phyloP scores from a whole-genome alignment of 176 grass and related monocot genomes.

The Phragmites australis region DNA sequence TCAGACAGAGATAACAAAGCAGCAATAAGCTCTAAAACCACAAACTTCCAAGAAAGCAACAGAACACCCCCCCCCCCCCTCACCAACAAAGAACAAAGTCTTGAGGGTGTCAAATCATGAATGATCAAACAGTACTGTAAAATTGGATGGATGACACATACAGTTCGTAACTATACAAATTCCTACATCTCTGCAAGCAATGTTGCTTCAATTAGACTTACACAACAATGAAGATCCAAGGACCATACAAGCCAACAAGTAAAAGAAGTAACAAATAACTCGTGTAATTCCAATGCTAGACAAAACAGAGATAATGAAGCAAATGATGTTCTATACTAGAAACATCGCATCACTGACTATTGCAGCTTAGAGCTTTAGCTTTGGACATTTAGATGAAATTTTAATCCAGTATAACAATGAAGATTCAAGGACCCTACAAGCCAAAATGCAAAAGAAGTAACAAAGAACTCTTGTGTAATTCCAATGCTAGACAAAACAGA shows the following conservation, averaged over 20 bases:
- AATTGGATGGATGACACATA: background rate
- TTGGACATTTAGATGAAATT: no score
- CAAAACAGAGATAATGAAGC: slow-evolving; percentile 13
- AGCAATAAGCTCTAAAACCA: background rate
- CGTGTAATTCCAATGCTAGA: background rate
- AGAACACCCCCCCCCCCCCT: background rate
- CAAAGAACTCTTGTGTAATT: background rate
- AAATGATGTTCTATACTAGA: background rate
- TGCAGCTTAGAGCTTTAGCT: background rate
- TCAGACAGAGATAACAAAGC: background rate
- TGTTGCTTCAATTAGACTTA: background rate
- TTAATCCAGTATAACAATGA: no score
- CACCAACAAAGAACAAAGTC: no score
- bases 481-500: slow-evolving; percentile 18
- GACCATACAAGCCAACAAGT: background rate
- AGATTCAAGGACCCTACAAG: background rate
- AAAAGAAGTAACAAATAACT: slow-evolving; percentile 22
- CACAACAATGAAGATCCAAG: slow-evolving; percentile 6
- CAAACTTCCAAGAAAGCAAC: background rate
- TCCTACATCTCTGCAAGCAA: slow-evolving; percentile 8
- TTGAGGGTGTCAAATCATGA: background rate
- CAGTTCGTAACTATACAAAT: background rate
- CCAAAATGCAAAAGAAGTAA: slow-evolving; percentile 20
- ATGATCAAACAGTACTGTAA: background rate
- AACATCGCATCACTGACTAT: background rate